Percentiles rank a stretch among this genome's conserved stretches.
These are phyloP conservation scores for Inga oerstediana DNA, from an alignment of 306 rosid genomes.

Conservation along the genomic window DNA sequence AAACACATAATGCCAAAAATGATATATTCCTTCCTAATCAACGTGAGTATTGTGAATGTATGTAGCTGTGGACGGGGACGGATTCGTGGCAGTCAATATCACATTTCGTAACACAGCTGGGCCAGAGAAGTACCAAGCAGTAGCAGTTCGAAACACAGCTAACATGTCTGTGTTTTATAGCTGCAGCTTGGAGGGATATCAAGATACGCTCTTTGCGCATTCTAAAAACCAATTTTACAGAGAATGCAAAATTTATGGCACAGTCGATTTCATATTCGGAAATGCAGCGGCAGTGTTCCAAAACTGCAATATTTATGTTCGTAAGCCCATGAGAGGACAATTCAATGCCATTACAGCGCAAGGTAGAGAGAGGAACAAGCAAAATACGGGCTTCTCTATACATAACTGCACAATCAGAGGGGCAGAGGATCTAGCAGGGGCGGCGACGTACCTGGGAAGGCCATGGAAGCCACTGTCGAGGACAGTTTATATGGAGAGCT, in stretches of 20 bases:
- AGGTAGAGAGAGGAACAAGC: conserved; percentile 46
- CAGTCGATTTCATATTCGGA: too few relatives aligned
- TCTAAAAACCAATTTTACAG: conserved; percentile 57
- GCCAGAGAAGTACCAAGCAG: too few relatives aligned
- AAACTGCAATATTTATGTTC: too few relatives aligned
- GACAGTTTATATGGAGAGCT: conserved; percentile 47
- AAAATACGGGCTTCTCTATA: conserved; percentile 66
- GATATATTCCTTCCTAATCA: too few relatives aligned
- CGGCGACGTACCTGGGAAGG: conserved; percentile 61
- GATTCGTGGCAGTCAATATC: conserved; percentile 68
- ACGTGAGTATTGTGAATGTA: not conserved
- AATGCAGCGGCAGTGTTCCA: too few relatives aligned
- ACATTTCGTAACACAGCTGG: too few relatives aligned
- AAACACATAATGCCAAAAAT: too few relatives aligned
- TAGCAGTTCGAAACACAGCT: conserved; percentile 14
- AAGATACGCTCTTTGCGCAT: conserved; percentile 74
- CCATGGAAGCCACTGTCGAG: conserved; percentile 77
- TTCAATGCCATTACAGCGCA: conserved; percentile 48
- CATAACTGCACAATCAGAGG: conserved; percentile 61
- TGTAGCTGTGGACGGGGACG: conserved; percentile 61
- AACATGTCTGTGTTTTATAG: conserved; percentile 46
- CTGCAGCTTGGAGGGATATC: conserved; percentile 58
- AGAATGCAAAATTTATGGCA: too few relatives aligned
- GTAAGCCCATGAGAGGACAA: too few relatives aligned
- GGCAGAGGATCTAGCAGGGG: conserved; percentile 47